A percentile compares a stretch with the other conserved stretches of the same genome.
Conservation (phyloP, 208 protist genomes). For the Acanthamoeba healyi region DNA sequence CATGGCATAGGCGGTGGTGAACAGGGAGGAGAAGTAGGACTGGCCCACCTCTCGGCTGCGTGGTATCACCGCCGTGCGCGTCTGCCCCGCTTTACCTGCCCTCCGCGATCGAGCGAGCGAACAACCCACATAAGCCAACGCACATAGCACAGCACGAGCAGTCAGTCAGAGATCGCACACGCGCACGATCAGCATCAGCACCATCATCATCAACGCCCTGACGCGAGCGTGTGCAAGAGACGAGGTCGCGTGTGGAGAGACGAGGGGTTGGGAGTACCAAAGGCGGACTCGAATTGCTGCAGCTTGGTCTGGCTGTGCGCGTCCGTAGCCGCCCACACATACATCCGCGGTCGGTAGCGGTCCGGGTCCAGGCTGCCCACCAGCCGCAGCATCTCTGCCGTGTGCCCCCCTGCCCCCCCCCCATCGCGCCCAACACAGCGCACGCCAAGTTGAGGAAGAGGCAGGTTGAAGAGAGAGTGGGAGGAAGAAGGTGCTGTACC, state of each 20-base stretch:
- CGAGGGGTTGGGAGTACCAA: not conserved
- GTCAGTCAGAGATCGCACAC: too few species aligned
- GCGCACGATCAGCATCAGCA: too few species aligned
- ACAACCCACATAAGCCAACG: too few species aligned
- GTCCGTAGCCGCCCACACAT: constrained; percentile 84
- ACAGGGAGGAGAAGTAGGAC: constrained; percentile 85
- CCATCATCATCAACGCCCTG: too few species aligned
- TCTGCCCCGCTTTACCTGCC: not conserved
- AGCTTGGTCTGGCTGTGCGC: constrained; percentile 72
- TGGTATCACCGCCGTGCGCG: constrained; percentile 77
- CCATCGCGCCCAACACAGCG: too few species aligned
- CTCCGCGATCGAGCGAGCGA: too few species aligned
- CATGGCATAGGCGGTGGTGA: constrained; percentile 85
- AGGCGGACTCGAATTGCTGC: constrained; percentile 35
- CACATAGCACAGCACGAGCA: too few species aligned
- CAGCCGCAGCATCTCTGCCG: constrained; percentile 86
- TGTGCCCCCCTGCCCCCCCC: constrained; percentile 91
- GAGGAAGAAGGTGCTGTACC: not conserved
- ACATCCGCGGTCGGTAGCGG: constrained; percentile 75
- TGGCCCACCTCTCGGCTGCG: constrained; percentile 89
- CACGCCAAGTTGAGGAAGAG: not conserved
- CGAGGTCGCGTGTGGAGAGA: not conserved
- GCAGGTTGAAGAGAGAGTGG: not conserved
- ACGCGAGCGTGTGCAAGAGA: constrained; percentile 1
- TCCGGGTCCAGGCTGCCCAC: constrained; percentile 72